Base-by-base conservation (phyloP, 192 early-diverging fungal species). In the Entomortierella parvispora region DNA sequence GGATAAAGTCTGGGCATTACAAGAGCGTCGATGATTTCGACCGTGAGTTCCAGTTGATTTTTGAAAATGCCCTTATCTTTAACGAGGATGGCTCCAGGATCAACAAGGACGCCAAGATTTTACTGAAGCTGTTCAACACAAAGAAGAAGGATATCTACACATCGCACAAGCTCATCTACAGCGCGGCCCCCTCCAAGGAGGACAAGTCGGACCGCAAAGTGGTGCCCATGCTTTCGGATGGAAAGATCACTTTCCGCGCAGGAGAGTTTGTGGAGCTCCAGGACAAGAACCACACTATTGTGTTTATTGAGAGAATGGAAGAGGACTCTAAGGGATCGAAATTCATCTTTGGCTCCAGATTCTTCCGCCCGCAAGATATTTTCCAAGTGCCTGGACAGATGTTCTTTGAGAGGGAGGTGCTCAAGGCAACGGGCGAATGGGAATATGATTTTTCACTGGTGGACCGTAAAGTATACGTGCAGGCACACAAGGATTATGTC, bases 31-130 rank as follows among this genome's bases (percentile, higher is more conserved):
- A 88, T 2, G 86, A 91, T 32, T 94, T 96, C 62, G 86, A 89
- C 80, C 79, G 81, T 17, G 97, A 99, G 74, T 87, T 96, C 60
- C 78, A 86, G 33, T 83, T 89, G 46, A 87, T 97, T 62, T 95
- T 97, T 77, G 86, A 92, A 62, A 99, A 99, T 62, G 95, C 95
- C 4, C 93, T 91, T 71, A 89, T 86, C 42, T 99, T 93, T 71
- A 97, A 97, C 82, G 91, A 91, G 71, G 85, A 90, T 42, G 88
- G 88, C 5, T 97, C 95, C 26, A 87, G 90, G 53, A 85, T 98
- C 12, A 92, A 93, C 71, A 85, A 90, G 37, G 93, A 95, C 62
- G 93, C 94, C 17, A 86, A 79, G 61, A 34, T 82, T 4, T 57
- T 89, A n/a, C 58, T 80, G 49, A 77, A 77, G 43, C 28, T 77